These are phyloP conservation scores for Buxus sempervirens DNA, from an alignment of 164 flowering plant genomes.

Conservation along the genomic window DNA sequence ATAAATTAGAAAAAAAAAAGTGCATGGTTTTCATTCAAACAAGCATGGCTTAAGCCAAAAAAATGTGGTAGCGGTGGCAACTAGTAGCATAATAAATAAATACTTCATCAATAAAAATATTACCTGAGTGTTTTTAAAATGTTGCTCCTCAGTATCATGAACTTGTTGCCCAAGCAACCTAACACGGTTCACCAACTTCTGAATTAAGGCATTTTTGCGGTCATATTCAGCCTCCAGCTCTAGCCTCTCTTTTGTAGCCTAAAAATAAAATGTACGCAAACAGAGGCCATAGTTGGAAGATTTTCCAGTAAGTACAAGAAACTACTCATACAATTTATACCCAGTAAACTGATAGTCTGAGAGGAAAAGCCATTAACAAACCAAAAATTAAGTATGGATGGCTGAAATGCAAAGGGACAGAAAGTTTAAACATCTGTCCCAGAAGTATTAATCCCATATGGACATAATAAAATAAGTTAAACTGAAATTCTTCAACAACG, in stretches of 20 bases:
- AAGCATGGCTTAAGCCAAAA: background rate
- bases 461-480: too few species aligned
- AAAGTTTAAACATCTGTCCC: too few species aligned
- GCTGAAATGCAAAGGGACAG: background rate
- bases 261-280: slow-evolving; percentile 2
- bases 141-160: slow-evolving; percentile 61
- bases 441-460: too few species aligned
- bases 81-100: background rate
- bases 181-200: slow-evolving; percentile 39
- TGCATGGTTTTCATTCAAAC: background rate
- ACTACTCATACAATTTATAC: too few species aligned
- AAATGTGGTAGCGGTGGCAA: background rate
- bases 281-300: background rate
- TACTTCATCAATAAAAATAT: background rate
- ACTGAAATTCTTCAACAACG: too few species aligned
- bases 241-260: slow-evolving; percentile 63
- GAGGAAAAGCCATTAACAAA: background rate
- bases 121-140: slow-evolving; percentile 66
- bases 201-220: slow-evolving; percentile 33
- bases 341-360: too few species aligned
- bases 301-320: background rate
- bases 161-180: slow-evolving; percentile 56
- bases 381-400: background rate
- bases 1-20: background rate
- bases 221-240: slow-evolving; percentile 52